Percentiles rank a stretch among this genome's conserved stretches.
These are phyloP conservation scores for Solanum hybrid DNA, from an alignment of 305 asterid species.

Conservation along the genomic window DNA sequence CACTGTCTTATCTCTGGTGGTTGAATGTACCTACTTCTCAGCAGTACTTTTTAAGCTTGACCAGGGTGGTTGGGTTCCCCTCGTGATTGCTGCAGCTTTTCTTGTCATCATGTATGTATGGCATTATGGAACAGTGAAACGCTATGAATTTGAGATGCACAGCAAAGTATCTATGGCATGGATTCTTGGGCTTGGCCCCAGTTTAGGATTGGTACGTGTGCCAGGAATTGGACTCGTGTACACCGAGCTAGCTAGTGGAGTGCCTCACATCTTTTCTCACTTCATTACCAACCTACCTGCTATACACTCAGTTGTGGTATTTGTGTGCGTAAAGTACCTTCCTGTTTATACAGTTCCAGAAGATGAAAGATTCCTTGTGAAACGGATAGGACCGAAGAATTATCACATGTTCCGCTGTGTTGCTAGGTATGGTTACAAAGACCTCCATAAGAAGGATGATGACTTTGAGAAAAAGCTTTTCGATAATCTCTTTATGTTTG, in stretches of 20 bases:
- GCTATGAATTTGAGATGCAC: conserved; percentile 92
- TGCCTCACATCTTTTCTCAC: conserved; percentile 90
- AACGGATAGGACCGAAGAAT: conserved; percentile 89
- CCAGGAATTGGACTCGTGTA: conserved; percentile 96
- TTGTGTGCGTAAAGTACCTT: conserved; percentile 90
- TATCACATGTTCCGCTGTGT: conserved; percentile 94
- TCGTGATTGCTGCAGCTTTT: conserved; percentile 81
- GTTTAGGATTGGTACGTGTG: conserved; percentile 92
- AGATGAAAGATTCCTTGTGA: conserved; percentile 85
- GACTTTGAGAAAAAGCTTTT: conserved; percentile 87
- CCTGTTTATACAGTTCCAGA: conserved; percentile 95
- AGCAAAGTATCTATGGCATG: conserved; percentile 95
- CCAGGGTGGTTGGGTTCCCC: conserved; percentile 99
- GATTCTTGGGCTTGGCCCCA: conserved; percentile 93
- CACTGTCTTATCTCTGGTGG: conserved; percentile 63
- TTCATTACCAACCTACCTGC: conserved; percentile 95
- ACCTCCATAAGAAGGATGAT: conserved; percentile 83
- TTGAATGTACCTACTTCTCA: conserved; percentile 85
- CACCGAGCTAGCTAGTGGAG: conserved; percentile 97
- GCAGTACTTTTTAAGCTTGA: conserved; percentile 82
- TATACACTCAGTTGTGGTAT: conserved; percentile 78
- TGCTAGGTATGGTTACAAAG: conserved; percentile 92
- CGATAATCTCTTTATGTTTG: conserved; percentile 66
- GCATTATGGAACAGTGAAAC: conserved; percentile 85
- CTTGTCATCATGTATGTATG: conserved; percentile 83